A percentile compares a stretch with the other conserved stretches of the same genome.
These are phyloP conservation scores for Rauvolfia tetraphylla DNA, from an alignment of 257 asterid genomes.

Conservation along the genomic window DNA sequence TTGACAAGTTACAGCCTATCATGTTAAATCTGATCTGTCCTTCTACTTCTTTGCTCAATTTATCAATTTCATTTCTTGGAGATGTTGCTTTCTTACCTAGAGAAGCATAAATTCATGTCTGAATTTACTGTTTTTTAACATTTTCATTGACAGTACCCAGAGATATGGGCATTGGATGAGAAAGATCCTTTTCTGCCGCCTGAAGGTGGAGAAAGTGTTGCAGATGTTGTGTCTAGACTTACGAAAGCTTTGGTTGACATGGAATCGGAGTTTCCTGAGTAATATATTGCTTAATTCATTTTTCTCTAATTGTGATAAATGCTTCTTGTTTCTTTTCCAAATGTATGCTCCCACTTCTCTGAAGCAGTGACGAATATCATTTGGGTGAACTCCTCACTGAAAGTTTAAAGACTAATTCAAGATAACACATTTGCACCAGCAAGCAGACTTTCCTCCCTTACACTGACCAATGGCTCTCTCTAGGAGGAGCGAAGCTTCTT, in stretches of 20 bases:
- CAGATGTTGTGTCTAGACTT: constrained; percentile 83
- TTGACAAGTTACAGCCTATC: constrained; percentile 15
- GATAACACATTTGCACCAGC: not conserved
- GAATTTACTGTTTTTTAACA: not conserved
- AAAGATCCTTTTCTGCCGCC: constrained; percentile 85
- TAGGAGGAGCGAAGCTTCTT: not conserved
- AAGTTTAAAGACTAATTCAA: not conserved
- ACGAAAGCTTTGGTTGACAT: constrained; percentile 51
- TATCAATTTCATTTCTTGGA: not conserved
- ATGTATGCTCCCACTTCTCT: not conserved
- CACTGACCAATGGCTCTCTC: not conserved
- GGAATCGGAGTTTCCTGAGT: constrained; percentile 73
- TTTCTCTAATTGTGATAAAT: not conserved
- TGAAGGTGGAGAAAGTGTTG: constrained; percentile 98
- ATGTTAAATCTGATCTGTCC: constrained; percentile 6
- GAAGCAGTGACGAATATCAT: not conserved
- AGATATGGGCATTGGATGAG: constrained; percentile 88
- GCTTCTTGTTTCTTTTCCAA: not conserved
- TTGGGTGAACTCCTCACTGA: not conserved
- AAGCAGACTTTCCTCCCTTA: not conserved
- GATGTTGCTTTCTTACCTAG: constrained; percentile 1
- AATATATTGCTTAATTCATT: constrained; percentile 15
- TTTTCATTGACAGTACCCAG: constrained; percentile 51
- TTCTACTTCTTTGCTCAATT: not conserved
- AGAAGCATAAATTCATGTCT: not conserved